Conservation (phyloP, 495 filamentous ascomycete genomes). For the Usnea hakonensis region DNA sequence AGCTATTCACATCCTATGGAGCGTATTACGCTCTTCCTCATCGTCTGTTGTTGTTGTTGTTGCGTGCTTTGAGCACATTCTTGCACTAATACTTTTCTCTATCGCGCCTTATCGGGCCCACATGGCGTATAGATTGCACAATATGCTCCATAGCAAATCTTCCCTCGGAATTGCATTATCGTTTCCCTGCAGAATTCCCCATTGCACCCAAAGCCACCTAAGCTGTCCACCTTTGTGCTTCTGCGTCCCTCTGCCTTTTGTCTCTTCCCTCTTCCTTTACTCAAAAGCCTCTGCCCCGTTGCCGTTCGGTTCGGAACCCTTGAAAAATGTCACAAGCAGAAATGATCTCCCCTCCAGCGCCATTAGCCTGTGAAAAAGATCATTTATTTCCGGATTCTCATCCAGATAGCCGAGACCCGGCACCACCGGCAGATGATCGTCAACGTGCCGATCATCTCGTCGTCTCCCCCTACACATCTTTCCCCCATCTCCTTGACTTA, state of each 20-base stretch:
- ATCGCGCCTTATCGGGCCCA: conserved; percentile 14
- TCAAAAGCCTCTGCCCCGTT: neutral
- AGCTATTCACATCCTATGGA: conserved; percentile 4
- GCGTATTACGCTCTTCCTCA: neutral
- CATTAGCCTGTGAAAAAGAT: neutral
- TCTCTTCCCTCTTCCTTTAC: neutral
- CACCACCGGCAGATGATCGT: conserved; percentile 1
- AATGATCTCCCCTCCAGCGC: neutral
- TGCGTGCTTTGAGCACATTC: conserved; percentile 14
- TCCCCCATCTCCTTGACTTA: conserved; percentile 64
- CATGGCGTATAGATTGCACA: conserved; percentile 5
- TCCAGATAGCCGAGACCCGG: neutral
- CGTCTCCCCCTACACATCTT: conserved; percentile 65
- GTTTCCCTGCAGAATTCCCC: neutral
- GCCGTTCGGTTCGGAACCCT: neutral
- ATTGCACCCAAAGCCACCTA: too few relatives aligned
- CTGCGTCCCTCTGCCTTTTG: neutral
- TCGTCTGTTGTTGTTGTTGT: neutral
- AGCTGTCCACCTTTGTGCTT: neutral
- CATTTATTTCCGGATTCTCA: neutral
- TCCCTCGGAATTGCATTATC: neutral
- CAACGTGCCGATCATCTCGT: conserved; percentile 35
- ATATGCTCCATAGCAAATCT: conserved; percentile 1
- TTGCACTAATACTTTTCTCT: conserved; percentile 16
- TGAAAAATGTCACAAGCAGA: neutral